Conservation (phyloP, 148 eudicot species). For the Fagopyrum tataricum region DNA sequence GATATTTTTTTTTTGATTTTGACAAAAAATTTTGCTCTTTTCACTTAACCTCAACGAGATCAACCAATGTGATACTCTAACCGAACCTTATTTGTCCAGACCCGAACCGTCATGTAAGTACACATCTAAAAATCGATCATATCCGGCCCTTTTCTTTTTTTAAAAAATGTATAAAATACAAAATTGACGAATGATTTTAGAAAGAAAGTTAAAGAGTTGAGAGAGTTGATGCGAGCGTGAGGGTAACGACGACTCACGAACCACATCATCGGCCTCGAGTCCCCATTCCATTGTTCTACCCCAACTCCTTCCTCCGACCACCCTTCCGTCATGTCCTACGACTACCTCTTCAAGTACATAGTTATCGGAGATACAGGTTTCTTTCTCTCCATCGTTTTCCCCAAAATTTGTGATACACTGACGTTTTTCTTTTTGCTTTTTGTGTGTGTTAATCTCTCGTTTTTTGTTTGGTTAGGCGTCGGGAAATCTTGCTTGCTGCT, state of each 20-base stretch:
- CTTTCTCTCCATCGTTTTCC: neutral
- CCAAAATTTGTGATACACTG: neutral
- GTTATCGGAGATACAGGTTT: slow-evolving; percentile 18
- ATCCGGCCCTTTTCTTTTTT: too few relatives aligned
- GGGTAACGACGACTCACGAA: neutral
- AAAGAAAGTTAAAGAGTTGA: too few relatives aligned
- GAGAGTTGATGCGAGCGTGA: neutral
- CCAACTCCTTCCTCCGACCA: neutral
- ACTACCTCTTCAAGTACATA: slow-evolving; percentile 21
- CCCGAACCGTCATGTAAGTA: too few relatives aligned
- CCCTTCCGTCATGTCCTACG: slow-evolving; percentile 22
- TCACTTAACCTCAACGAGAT: too few relatives aligned
- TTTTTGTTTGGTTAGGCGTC: slow-evolving; percentile 36
- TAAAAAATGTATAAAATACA: too few relatives aligned
- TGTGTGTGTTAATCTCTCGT: neutral
- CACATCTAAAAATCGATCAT: too few relatives aligned
- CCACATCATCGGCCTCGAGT: slow-evolving; percentile 8
- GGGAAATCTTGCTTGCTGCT: slow-evolving; percentile 72
- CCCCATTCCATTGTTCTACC: slow-evolving; percentile 1
- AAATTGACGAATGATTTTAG: too few relatives aligned
- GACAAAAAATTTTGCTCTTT: too few relatives aligned
- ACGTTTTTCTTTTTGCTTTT: neutral
- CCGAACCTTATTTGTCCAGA: too few relatives aligned
- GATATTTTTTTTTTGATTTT: too few relatives aligned
- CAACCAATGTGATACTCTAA: too few relatives aligned